Evolutionary conservation across 345 rosid genomes (phyloP).

Genomic region (Carallia pectinifolia): DNA sequence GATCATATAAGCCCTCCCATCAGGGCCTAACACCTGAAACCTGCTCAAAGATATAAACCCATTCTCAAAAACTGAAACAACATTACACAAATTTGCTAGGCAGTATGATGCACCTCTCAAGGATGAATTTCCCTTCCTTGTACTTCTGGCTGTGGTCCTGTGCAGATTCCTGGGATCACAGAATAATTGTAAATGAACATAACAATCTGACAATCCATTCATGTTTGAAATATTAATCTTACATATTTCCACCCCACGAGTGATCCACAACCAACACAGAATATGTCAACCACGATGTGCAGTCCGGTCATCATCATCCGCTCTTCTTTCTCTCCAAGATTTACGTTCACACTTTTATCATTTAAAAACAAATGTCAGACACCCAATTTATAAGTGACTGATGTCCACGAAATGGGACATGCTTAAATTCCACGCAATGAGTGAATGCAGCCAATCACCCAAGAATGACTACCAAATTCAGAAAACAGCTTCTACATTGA

Average conservation of each 20-base stretch:
- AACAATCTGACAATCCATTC: constrained; percentile 7
- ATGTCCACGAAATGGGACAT: not conserved
- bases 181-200: not conserved
- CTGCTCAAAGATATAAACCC: constrained; percentile 34
- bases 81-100: constrained; percentile 2
- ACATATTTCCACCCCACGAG: constrained; percentile 89
- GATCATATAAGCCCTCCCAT: constrained; percentile 43
- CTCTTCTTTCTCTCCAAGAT: constrained; percentile 56
- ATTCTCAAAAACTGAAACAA: constrained; percentile 9
- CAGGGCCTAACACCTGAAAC: constrained; percentile 66
- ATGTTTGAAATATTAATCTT: constrained; percentile 22
- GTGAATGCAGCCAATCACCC: not conserved
- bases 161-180: constrained; percentile 49
- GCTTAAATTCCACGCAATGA: not conserved
- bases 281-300: constrained; percentile 81
- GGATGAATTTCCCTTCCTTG: constrained; percentile 78
- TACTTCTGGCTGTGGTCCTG: constrained; percentile 58
- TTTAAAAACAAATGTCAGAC: constrained; percentile 13
- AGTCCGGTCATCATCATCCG: constrained; percentile 75
- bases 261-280: constrained; percentile 74
- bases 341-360: constrained; percentile 57
- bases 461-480: not conserved
- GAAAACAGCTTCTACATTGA: not conserved
- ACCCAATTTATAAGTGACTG: constrained; percentile 1
- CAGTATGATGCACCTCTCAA: constrained; percentile 52